These are phyloP conservation scores for Phytopythium ostracodes DNA, from an alignment of 352 stramenopile species.

Conservation along the genomic window DNA sequence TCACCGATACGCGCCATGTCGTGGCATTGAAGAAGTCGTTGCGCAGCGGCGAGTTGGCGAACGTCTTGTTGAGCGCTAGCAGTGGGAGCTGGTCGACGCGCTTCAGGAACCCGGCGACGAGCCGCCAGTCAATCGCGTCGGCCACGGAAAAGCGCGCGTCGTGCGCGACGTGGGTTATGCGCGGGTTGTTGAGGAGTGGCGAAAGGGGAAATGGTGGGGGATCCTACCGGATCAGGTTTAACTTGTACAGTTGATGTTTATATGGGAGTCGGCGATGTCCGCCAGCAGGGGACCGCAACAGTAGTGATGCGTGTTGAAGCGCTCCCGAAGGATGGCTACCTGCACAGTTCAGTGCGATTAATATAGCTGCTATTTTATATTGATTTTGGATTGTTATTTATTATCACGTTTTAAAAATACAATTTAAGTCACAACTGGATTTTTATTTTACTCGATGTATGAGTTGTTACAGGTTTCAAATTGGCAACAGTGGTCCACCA, in stretches of 20 bases:
- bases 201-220: background rate
- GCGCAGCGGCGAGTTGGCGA: background rate
- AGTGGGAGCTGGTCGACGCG: constrained; percentile 8
- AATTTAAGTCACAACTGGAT: background rate
- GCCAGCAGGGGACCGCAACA: too few relatives aligned
- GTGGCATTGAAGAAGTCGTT: background rate
- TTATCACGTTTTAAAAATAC: too few relatives aligned
- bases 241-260: background rate
- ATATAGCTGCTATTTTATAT: too few relatives aligned
- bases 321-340: too few relatives aligned
- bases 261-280: background rate
- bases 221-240: background rate
- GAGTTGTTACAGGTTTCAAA: too few relatives aligned
- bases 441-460: too few relatives aligned
- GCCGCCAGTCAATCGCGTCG: background rate
- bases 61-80: constrained; percentile 3
- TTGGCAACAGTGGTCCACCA: too few relatives aligned
- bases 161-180: background rate
- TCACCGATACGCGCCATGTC: constrained; percentile 1
- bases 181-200: background rate
- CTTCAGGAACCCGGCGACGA: background rate
- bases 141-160: too few relatives aligned
- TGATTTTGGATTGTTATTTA: too few relatives aligned
- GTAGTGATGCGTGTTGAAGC: background rate
- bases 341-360: too few relatives aligned